Percentiles rank a stretch among this genome's conserved stretches.
Conservation (phyloP, 257 asterid species). For the Buddleja alternifolia region DNA sequence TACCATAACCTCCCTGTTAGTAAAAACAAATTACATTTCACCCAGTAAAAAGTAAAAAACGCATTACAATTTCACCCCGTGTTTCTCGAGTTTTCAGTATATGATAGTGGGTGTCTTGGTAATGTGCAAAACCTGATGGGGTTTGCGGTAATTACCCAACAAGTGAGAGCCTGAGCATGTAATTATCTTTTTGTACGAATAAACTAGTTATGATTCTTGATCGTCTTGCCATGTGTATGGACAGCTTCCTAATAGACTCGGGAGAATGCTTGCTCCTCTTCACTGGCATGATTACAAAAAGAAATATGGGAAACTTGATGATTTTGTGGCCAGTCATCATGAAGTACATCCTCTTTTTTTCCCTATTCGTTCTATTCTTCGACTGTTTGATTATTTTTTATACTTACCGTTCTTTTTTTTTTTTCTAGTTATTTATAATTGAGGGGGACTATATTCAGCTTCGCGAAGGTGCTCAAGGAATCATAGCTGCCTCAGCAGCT, state of each 20-base stretch:
- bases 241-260: slow-evolving; percentile 95
- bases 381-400: neutral
- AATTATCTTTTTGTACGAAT: neutral
- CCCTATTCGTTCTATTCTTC: too few relatives aligned
- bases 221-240: slow-evolving; percentile 8
- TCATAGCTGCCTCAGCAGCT: slow-evolving; percentile 86
- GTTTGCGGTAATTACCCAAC: too few relatives aligned
- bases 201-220: slow-evolving; percentile 16
- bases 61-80: too few relatives aligned
- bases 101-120: too few relatives aligned
- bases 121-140: too few relatives aligned
- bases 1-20: too few relatives aligned
- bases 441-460: slow-evolving; percentile 91
- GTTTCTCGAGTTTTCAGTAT: too few relatives aligned
- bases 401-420: slow-evolving; percentile 5
- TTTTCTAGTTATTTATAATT: slow-evolving; percentile 63
- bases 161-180: too few relatives aligned
- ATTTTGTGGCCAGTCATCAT: slow-evolving; percentile 79
- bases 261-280: slow-evolving; percentile 88
- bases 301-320: slow-evolving; percentile 92
- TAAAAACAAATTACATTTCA: too few relatives aligned
- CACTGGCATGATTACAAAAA: slow-evolving; percentile 94
- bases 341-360: slow-evolving; percentile 54
- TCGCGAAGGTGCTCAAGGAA: slow-evolving; percentile 92
- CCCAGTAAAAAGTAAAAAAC: too few relatives aligned